Percentiles rank a stretch among this genome's conserved stretches.
phyloP scores from a whole-genome alignment of 345 rosid species.

The Isatis tinctoria region DNA sequence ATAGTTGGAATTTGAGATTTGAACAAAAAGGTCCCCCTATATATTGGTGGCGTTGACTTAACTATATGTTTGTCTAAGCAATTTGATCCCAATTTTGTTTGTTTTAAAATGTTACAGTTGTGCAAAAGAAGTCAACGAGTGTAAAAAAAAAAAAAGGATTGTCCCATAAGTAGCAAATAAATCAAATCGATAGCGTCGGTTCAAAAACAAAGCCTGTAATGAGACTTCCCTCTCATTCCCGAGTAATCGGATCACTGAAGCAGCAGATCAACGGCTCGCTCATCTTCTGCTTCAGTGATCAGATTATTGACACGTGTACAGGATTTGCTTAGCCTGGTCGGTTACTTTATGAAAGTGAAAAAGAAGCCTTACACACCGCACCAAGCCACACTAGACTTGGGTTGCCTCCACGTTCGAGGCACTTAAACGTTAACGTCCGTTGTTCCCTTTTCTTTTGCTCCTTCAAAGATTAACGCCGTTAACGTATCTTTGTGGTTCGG shows the following conservation, averaged over 20 bases:
- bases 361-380: neutral
- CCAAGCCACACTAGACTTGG: slow-evolving; percentile 16
- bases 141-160: neutral
- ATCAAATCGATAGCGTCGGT: neutral
- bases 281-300: neutral
- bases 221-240: neutral
- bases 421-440: slow-evolving; percentile 18
- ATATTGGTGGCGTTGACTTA: slow-evolving; percentile 16
- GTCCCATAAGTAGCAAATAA: neutral
- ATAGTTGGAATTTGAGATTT: slow-evolving; percentile 15
- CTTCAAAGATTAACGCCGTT: slow-evolving; percentile 33
- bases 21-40: neutral
- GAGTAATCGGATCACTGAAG: too few species aligned
- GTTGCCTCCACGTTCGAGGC: slow-evolving; percentile 29
- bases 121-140: neutral
- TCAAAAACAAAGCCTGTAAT: neutral
- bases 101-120: neutral
- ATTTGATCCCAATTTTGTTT: neutral
- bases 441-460: neutral
- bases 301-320: neutral
- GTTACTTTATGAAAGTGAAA: slow-evolving; percentile 12
- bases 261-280: too few species aligned
- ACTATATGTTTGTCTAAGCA: neutral
- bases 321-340: neutral
- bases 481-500: slow-evolving; percentile 10